A percentile compares a stretch with the other conserved stretches of the same genome.
These are phyloP conservation scores for Teratosphaeria epicoccoides DNA, from an alignment of 2,329 filamentous ascomycete species.

Conservation along the genomic window DNA sequence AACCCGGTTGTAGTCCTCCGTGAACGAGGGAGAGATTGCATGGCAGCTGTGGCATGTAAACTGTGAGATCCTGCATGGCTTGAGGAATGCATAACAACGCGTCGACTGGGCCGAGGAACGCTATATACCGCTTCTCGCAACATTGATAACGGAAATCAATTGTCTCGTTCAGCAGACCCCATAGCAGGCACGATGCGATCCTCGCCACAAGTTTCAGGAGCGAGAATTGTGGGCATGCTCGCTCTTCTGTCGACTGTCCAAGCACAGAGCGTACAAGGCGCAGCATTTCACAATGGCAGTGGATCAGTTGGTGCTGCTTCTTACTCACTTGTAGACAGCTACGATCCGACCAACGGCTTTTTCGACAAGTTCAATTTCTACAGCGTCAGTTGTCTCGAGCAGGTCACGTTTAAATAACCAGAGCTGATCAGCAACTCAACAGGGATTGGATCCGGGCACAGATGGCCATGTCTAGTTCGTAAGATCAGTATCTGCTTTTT, in stretches of 20 bases:
- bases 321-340: slow-evolving; percentile 24
- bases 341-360: slow-evolving; percentile 18
- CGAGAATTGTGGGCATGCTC: slow-evolving; percentile 10
- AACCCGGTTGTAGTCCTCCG: too few relatives aligned
- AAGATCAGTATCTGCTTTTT: slow-evolving; percentile 9
- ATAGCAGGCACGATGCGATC: slow-evolving; percentile 11
- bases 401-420: not conserved
- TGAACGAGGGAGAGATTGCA: not conserved
- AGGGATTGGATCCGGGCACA: slow-evolving; percentile 21
- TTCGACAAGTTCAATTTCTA: slow-evolving; percentile 29
- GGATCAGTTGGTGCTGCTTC: slow-evolving; percentile 19
- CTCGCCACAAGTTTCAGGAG: slow-evolving; percentile 17
- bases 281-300: slow-evolving; percentile 15
- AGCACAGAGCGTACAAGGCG: slow-evolving; percentile 20
- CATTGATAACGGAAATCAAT: not conserved
- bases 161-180: not conserved
- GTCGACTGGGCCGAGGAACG: not conserved
- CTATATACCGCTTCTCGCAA: not conserved
- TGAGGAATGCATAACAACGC: not conserved
- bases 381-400: slow-evolving; percentile 27
- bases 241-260: slow-evolving; percentile 9
- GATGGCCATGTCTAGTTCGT: slow-evolving; percentile 31
- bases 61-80: not conserved
- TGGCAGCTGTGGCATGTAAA: not conserved
- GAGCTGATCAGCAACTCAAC: not conserved